Evolutionary conservation across 176 grass and related monocot genomes (phyloP), one percentile per base, ranked within the genome.

Genomic region (Avena insularis): DNA sequence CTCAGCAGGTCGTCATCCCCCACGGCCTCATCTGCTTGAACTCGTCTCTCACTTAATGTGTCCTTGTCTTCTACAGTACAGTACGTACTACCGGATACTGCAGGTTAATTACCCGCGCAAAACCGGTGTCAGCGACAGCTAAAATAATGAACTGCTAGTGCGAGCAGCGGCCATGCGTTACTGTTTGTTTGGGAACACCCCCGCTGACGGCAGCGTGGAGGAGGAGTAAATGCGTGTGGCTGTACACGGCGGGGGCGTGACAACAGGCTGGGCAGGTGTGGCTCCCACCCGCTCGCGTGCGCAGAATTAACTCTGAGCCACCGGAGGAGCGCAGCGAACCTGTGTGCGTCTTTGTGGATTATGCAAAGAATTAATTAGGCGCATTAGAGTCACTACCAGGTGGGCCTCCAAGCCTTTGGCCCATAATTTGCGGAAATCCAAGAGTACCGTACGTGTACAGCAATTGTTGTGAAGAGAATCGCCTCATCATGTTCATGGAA

Each of bases 191-290:
- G 36, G 17, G 36, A 71, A 71, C 36, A 45, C 67, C 8, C 8
- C 7, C 40, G 5, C 40, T 43, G 40, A 43, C 40, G 40, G 40
- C 40, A 43, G 40, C 40, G 40, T 43, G 40, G 6, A 6, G 5
- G 0, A 6, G 38, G 6, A 43, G 40, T 43, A 43, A 43, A 43
- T 43, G 40, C 40, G 27, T 12, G 29, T 58, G 16, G 71, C n/a
- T 65, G 78, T 63, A 21, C 86, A 83, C 72, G 80, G 12, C 38
- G 8, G 20, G 4, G 53, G 80, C 40, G 40, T 43, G 40, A 43
- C 40, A 8, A 43, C 79, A 43, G 40, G 40, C 47, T 12, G 47
- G 9, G 40, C 40, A 43, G 40, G 40, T 43, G 40, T 43, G 40
- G 40, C 0, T 43, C 40, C 40, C 40, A 43, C 40, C 5, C 40